Percentiles rank a stretch among this genome's conserved stretches.
Conservation (phyloP, 2,329 filamentous ascomycete genomes). For the Ceratocystiopsis minuta region DNA sequence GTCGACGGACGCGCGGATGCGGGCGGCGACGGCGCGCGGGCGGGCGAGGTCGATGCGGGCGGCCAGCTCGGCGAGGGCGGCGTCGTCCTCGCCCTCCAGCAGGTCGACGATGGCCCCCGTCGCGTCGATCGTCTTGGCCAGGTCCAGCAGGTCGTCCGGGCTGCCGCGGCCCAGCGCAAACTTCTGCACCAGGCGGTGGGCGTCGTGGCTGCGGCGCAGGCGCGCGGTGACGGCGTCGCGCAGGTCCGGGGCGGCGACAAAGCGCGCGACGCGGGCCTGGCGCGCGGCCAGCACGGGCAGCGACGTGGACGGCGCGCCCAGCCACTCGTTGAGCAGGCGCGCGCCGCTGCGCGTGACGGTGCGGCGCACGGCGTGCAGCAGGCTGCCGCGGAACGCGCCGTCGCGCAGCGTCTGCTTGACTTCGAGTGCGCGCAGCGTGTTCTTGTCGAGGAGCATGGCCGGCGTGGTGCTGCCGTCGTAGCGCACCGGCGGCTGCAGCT, state of each 20-base stretch:
- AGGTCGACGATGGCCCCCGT: conserved; percentile 46
- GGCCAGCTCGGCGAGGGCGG: conserved; percentile 24
- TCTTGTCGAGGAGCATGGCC: conserved; percentile 81
- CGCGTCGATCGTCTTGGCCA: conserved; percentile 64
- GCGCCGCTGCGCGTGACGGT: conserved; percentile 88
- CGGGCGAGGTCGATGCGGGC: conserved; percentile 46
- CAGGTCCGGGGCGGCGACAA: conserved; percentile 48
- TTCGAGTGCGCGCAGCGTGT: conserved; percentile 75
- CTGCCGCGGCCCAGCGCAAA: conserved; percentile 87
- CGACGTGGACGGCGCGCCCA: conserved; percentile 80
- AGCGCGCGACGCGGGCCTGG: conserved; percentile 62
- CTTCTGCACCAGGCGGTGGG: conserved; percentile 78
- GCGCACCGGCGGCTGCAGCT: conserved; percentile 65
- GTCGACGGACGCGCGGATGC: conserved; percentile 67
- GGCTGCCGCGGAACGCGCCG: conserved; percentile 58
- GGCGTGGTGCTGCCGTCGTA: conserved; percentile 43
- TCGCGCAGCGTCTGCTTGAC: conserved; percentile 76
- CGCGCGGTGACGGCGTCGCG: conserved; percentile 51
- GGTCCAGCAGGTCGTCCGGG: conserved; percentile 69
- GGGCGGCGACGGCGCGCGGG: conserved; percentile 48
- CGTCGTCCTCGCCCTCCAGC: conserved; percentile 14
- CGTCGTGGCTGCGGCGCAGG: conserved; percentile 63
- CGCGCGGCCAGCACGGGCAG: conserved; percentile 59
- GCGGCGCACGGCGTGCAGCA: conserved; percentile 74
- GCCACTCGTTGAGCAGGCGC: conserved; percentile 63